Evolutionary conservation across 768 basidiomycete species (phyloP), one percentile per base, ranked within the genome.

Genomic region (Cyclocybe cylindracea): DNA sequence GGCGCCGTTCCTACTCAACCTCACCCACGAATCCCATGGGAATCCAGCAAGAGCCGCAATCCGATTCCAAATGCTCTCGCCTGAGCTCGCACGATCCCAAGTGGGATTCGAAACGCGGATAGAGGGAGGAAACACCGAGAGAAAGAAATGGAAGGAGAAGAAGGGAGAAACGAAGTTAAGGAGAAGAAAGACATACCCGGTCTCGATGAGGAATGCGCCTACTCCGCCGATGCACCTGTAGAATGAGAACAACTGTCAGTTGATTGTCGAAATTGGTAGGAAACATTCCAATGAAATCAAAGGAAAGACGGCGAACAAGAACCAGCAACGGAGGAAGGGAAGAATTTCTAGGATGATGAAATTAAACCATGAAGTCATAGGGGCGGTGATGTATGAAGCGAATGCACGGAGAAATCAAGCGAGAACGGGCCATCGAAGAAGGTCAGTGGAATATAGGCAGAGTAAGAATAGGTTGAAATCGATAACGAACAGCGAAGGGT

Each of bases 201-300:
- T 98, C 60, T 88, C 77, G 38, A 98, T 83, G 41, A 99, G 76
- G 69, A 98, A 99, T 7, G 87, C 83, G 11, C 96, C 96, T 32
- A 98, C 92, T n/a, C 96, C 95, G 8, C 95, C 95, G 37, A 98
- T 98, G 61, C 89, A 89, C 10, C 85, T 85, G 48, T 31, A n/a
- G 44, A 10, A 29, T 34, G 7, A 32, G 7, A 24, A 34, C 19
- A n/a, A 48, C 10, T 16, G 37, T 11, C 10, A 38, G 37, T 11
- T 38, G 11, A 38, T 11, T 16, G 14, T 16, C 37, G 2, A 5
- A 38, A 2, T 16, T n/a, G n/a, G n/a, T n/a, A n/a, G n/a, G n/a
- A n/a, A n/a, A n/a, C n/a, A n/a, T n/a, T n/a, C n/a, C n/a, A n/a
- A n/a, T n/a, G n/a, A n/a, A n/a, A 16, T 24, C 37, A 38, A 2